phyloP scores from a whole-genome alignment of 495 filamentous ascomycete genomes.

The Trichoderma gamsii region DNA sequence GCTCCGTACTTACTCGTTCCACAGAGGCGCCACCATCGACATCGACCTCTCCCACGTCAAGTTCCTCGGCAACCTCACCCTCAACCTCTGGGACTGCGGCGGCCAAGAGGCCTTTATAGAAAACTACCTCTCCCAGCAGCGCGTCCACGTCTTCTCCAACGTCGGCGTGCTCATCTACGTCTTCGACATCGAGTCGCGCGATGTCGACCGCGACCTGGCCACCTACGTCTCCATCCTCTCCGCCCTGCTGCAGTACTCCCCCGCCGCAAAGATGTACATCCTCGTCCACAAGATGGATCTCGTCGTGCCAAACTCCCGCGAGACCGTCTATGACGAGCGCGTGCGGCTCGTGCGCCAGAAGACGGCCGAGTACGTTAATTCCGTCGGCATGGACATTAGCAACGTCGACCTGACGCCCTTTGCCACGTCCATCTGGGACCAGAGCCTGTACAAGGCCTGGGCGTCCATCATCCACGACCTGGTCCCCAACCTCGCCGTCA shows the following conservation, averaged over 20 bases:
- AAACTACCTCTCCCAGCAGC: constrained; percentile 90
- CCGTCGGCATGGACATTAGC: constrained; percentile 25
- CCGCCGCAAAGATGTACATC: constrained; percentile 78
- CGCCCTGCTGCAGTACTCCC: constrained; percentile 78
- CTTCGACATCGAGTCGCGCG: constrained; percentile 94
- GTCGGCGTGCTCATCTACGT: constrained; percentile 98
- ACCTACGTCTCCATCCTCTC: constrained; percentile 82
- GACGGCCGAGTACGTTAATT: constrained; percentile 59
- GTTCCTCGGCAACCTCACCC: constrained; percentile 92
- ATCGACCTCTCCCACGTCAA: constrained; percentile 97
- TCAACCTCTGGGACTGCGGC: constrained; percentile 98
- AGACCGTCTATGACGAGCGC: constrained; percentile 74
- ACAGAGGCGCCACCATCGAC: constrained; percentile 87
- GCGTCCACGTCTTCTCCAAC: constrained; percentile 89
- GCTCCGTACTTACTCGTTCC: not conserved
- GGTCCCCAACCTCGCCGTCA: constrained; percentile 85
- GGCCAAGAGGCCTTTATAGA: constrained; percentile 99
- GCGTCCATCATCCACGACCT: constrained; percentile 93
- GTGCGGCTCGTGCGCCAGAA: constrained; percentile 65
- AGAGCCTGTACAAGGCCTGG: constrained; percentile 97
- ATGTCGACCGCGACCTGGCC: constrained; percentile 83
- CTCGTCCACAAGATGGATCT: constrained; percentile 98
- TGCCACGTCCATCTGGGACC: constrained; percentile 96
- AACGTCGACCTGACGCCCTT: constrained; percentile 51
- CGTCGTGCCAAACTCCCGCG: constrained; percentile 71